phyloP scores from a whole-genome alignment of 1,284 basidiomycete genomes.

The Tilletiaria anomala region DNA sequence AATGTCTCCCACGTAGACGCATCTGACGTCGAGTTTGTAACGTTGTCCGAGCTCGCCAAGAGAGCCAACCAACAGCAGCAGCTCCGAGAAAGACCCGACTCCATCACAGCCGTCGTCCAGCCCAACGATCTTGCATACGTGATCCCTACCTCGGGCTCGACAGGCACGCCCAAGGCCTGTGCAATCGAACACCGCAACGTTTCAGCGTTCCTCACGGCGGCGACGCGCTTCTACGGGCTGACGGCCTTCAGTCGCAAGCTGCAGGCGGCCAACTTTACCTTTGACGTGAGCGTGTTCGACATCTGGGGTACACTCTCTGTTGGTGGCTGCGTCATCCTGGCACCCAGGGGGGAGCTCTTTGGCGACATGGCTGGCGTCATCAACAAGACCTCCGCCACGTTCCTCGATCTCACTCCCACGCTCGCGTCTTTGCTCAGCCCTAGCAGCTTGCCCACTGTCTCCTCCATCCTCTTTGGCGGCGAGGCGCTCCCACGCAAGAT shows the following conservation, averaged over 20 bases:
- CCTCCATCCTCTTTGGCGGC: neutral
- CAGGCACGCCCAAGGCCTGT: constrained; percentile 1
- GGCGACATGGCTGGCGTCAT: neutral
- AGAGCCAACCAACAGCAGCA: too few relatives aligned
- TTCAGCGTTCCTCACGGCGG: neutral
- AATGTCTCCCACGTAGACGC: neutral
- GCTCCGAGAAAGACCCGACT: too few relatives aligned
- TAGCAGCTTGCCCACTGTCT: too few relatives aligned
- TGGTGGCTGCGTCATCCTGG: neutral
- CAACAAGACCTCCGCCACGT: neutral
- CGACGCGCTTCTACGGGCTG: neutral
- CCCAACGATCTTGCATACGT: constrained; percentile 1
- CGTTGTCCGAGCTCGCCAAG: too few relatives aligned
- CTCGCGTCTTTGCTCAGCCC: too few relatives aligned
- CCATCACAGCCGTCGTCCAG: neutral
- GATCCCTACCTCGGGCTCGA: constrained; percentile 1
- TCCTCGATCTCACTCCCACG: neutral
- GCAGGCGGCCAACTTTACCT: neutral
- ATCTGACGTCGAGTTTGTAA: neutral
- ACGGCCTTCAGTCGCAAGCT: neutral
- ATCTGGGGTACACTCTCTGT: neutral
- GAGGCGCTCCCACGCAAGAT: neutral
- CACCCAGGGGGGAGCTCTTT: neutral
- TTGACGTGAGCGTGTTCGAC: constrained; percentile 3
- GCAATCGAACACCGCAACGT: constrained; percentile 1